Evolutionary conservation across 495 filamentous ascomycete species (phyloP).

Genomic region (Pyronema domesticum): DNA sequence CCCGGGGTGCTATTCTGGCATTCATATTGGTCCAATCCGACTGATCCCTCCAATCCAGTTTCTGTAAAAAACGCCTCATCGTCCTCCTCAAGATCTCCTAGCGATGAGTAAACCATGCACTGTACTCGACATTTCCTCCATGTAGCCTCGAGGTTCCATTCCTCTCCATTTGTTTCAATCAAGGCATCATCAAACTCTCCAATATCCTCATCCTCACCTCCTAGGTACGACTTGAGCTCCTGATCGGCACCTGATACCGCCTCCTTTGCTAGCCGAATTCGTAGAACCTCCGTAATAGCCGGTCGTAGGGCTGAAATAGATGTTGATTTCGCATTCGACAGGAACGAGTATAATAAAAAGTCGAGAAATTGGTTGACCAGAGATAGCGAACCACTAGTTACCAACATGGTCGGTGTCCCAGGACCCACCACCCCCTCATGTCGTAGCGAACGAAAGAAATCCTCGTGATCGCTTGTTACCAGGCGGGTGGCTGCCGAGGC

Average conservation of each 20-base stretch:
- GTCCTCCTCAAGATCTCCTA: constrained; percentile 95
- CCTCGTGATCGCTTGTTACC: constrained; percentile 71
- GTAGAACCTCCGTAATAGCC: constrained; percentile 72
- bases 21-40: constrained; percentile 18
- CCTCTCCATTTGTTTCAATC: constrained; percentile 37
- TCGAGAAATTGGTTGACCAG: constrained; percentile 89
- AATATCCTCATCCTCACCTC: constrained; percentile 57
- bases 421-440: constrained; percentile 46
- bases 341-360: constrained; percentile 75
- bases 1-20: constrained; percentile 29
- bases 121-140: constrained; percentile 85
- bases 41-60: constrained; percentile 18
- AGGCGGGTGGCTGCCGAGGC: constrained; percentile 79
- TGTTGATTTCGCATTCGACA: constrained; percentile 66
- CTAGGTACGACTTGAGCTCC: constrained; percentile 74
- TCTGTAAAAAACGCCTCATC: constrained; percentile 46
- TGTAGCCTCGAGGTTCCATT: constrained; percentile 70
- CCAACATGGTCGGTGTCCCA: constrained; percentile 41
- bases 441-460: constrained; percentile 45
- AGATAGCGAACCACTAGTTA: constrained; percentile 55
- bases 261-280: constrained; percentile 70
- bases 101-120: constrained; percentile 93
- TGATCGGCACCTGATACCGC: constrained; percentile 78
- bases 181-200: constrained; percentile 61
- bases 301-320: constrained; percentile 58